These are phyloP conservation scores for Malassezia sympodialis DNA, from an alignment of 1,284 basidiomycete species.

Conservation along the genomic window DNA sequence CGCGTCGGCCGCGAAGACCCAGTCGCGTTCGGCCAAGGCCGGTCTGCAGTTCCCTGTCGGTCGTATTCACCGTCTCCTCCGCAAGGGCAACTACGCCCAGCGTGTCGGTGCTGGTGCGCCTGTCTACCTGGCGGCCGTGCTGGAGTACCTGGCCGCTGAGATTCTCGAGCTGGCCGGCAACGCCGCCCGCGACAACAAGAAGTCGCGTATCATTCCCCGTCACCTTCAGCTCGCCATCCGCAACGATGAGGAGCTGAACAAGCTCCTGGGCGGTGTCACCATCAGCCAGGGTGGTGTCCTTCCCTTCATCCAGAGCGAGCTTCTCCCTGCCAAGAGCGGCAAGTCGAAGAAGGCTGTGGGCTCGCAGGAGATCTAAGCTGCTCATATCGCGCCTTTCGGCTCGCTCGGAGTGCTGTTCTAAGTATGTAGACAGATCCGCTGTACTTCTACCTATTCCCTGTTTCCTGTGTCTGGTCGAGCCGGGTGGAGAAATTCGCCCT, in stretches of 20 bases:
- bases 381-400: slow-evolving; percentile 11
- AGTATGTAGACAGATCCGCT: slow-evolving; percentile 12
- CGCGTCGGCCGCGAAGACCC: slow-evolving; percentile 50
- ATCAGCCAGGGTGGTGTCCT: slow-evolving; percentile 87
- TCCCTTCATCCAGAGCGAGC: slow-evolving; percentile 57
- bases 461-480: not conserved
- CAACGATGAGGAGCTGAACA: slow-evolving; percentile 55
- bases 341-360: slow-evolving; percentile 50
- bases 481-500: not conserved
- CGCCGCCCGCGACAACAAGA: slow-evolving; percentile 60
- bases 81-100: slow-evolving; percentile 73
- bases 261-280: slow-evolving; percentile 69
- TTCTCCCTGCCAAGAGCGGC: slow-evolving; percentile 61
- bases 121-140: slow-evolving; percentile 74
- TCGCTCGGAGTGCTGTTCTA: not conserved
- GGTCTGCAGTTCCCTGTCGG: slow-evolving; percentile 68
- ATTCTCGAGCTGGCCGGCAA: slow-evolving; percentile 79
- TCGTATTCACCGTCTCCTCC: slow-evolving; percentile 75
- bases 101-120: slow-evolving; percentile 65
- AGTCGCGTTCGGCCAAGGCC: slow-evolving; percentile 65
- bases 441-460: slow-evolving; percentile 17
- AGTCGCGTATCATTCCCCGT: slow-evolving; percentile 82
- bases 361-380: slow-evolving; percentile 43
- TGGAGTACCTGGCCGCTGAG: slow-evolving; percentile 76
- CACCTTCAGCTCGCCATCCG: slow-evolving; percentile 81